Percentiles rank a stretch among this genome's conserved stretches.
Evolutionary conservation across 441 rosid genomes (phyloP).

Genomic region (Flueggea neowawraea): DNA sequence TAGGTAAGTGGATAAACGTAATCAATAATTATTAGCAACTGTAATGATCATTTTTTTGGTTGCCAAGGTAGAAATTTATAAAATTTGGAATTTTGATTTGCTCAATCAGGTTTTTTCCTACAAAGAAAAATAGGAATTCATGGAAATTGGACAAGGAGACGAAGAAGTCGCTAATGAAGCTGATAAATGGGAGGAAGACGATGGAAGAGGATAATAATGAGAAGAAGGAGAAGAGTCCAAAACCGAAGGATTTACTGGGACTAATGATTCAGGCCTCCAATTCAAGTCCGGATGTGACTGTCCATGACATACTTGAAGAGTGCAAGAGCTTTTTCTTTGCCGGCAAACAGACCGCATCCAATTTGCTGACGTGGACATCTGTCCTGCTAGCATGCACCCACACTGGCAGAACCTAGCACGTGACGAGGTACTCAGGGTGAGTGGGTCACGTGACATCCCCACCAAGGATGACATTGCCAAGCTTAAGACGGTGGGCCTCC

Average conservation of each 20-base stretch:
- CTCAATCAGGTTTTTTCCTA: constrained; percentile 55
- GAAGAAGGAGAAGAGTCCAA: constrained; percentile 11
- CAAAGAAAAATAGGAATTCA: constrained; percentile 62
- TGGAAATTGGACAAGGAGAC: constrained; percentile 81
- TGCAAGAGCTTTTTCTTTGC: constrained; percentile 98
- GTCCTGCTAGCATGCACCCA: constrained; percentile 97
- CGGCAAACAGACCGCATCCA: constrained; percentile 96
- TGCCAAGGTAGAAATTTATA: too few relatives aligned
- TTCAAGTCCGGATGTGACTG: constrained; percentile 39
- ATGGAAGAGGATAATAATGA: background rate
- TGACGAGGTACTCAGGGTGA: constrained; percentile 88
- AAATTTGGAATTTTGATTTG: background rate
- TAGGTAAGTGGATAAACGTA: constrained; percentile 31
- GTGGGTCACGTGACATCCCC: constrained; percentile 94
- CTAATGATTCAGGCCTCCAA: constrained; percentile 77
- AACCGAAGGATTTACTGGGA: constrained; percentile 71
- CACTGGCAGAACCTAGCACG: constrained; percentile 99
- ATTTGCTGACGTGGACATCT: constrained; percentile 98
- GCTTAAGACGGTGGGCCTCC: constrained; percentile 77
- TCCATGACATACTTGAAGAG: constrained; percentile 85
- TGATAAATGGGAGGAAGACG: constrained; percentile 47
- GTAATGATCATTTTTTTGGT: background rate
- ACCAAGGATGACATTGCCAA: constrained; percentile 80
- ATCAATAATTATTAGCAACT: background rate
- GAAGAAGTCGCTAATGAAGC: constrained; percentile 52